Conservation (phyloP, 176 grass and related monocot species). For the maize (Zea mays) region Zm-B73-REFERENCE-NAM-5.0 NC_050099.1:171092001-171092500, state of each 20-base stretch:
- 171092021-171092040: not conserved
- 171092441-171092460: too few species aligned
- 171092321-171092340: too few species aligned
- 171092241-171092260: not conserved
- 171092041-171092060: slow-evolving; percentile 71
- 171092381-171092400: too few species aligned
- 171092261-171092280: not conserved
- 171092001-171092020: not conserved
- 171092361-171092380: too few species aligned
- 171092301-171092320: not conserved
- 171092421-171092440: too few species aligned
- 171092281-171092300: not conserved
- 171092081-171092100: slow-evolving; percentile 85
- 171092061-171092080: slow-evolving; percentile 62
- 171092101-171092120: slow-evolving; percentile 49
- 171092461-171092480: too few species aligned
- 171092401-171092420: too few species aligned
- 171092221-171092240: not conserved
- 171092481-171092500: too few species aligned
- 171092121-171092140: slow-evolving; percentile 75
- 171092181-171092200: not conserved
- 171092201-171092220: not conserved
- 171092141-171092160: slow-evolving; percentile 69
- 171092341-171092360: too few species aligned
- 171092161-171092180: not conserved